A percentile compares a stretch with the other conserved stretches of the same genome.
These are phyloP conservation scores for Achaetomium macrosporum DNA, from an alignment of 2,329 filamentous ascomycete genomes.

Conservation along the genomic window DNA sequence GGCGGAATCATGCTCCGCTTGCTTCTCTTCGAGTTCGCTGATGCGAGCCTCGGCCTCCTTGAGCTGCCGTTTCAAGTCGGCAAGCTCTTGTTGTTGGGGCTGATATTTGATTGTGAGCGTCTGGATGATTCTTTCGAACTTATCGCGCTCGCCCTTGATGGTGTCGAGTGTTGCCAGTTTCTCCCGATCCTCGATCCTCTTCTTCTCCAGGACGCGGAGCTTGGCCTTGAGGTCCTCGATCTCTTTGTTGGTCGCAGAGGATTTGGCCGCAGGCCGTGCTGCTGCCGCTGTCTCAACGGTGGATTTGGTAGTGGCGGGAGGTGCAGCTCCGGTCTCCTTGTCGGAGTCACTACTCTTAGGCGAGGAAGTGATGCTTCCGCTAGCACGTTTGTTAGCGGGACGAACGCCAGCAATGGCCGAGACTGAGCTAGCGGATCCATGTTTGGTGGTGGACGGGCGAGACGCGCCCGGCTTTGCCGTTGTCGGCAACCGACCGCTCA, in stretches of 20 bases:
- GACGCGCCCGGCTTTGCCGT: conserved; percentile 30
- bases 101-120: conserved; percentile 88
- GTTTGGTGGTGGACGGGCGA: conserved; percentile 37
- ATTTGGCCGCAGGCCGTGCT: conserved; percentile 10
- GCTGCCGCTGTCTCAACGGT: conserved; percentile 1
- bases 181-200: conserved; percentile 77
- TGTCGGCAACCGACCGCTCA: conserved; percentile 35
- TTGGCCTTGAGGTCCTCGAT: conserved; percentile 87
- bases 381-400: conserved; percentile 33
- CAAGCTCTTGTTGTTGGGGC: conserved; percentile 73
- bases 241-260: conserved; percentile 49
- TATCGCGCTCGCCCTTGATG: conserved; percentile 68
- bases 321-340: conserved; percentile 27
- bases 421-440: conserved; percentile 43
- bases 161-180: conserved; percentile 74
- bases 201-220: conserved; percentile 79
- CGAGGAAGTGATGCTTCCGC: conserved; percentile 36
- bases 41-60: conserved; percentile 69
- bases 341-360: conserved; percentile 42
- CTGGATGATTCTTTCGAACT: conserved; percentile 78
- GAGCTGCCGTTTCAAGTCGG: conserved; percentile 67
- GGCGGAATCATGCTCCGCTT: conserved; percentile 78
- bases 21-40: conserved; percentile 63
- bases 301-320: background rate
- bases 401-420: conserved; percentile 36